phyloP scores from a whole-genome alignment of 805 yeast genomes.

The Tetrapisispora phaffii region DNA sequence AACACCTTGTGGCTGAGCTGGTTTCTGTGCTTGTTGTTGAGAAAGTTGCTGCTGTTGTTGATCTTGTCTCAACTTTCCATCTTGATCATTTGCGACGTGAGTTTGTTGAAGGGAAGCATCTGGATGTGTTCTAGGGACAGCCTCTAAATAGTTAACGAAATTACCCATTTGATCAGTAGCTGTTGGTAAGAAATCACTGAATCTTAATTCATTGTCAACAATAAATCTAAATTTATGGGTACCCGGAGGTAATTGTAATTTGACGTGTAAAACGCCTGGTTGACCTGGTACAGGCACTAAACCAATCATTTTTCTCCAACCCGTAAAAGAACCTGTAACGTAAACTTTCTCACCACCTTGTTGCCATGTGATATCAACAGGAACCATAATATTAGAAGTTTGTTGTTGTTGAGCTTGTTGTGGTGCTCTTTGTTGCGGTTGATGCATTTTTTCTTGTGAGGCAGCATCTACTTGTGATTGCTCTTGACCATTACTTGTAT shows the following conservation, averaged over 20 bases:
- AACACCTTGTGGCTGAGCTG: neutral
- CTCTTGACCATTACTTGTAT: slow-evolving; percentile 1
- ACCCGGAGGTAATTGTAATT: slow-evolving; percentile 74
- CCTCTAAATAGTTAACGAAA: slow-evolving; percentile 84
- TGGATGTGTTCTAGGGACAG: slow-evolving; percentile 33
- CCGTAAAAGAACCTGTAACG: slow-evolving; percentile 95
- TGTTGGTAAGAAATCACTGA: slow-evolving; percentile 82
- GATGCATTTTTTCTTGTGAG: neutral
- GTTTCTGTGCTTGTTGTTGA: slow-evolving; percentile 9
- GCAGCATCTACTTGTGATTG: neutral
- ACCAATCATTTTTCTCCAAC: slow-evolving; percentile 97
- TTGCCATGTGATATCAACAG: slow-evolving; percentile 76
- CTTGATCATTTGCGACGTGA: neutral
- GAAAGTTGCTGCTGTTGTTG: neutral
- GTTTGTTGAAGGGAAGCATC: neutral
- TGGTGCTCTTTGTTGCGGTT: slow-evolving; percentile 3
- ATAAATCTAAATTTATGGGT: slow-evolving; percentile 90
- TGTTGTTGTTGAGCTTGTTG: slow-evolving; percentile 1
- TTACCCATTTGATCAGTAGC: slow-evolving; percentile 97
- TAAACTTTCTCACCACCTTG: slow-evolving; percentile 95
- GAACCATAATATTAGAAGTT: slow-evolving; percentile 24
- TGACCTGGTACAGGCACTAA: slow-evolving; percentile 37
- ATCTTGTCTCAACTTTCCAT: neutral
- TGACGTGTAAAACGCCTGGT: slow-evolving; percentile 43
- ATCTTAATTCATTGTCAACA: slow-evolving; percentile 84